phyloP scores from a whole-genome alignment of 2,329 filamentous ascomycete species.

The Pseudocercospora crystallina region DNA sequence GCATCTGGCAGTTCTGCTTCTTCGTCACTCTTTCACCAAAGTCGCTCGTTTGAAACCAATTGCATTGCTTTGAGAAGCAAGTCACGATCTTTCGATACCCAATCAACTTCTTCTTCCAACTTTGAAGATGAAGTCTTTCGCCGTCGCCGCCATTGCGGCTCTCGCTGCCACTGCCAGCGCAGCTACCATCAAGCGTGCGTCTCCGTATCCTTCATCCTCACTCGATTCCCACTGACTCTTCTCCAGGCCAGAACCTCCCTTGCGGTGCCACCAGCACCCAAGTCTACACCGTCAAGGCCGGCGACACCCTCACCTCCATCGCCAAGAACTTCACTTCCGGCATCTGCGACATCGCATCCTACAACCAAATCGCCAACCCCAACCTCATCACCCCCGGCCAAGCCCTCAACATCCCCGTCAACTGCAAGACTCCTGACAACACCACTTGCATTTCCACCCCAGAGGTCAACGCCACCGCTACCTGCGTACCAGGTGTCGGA shows the following conservation, averaged over 20 bases:
- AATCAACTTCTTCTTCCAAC: not conserved
- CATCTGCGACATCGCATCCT: slow-evolving; percentile 28
- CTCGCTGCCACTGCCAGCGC: slow-evolving; percentile 11
- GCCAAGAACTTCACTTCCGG: slow-evolving; percentile 23
- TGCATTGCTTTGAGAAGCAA: not conserved
- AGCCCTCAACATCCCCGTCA: slow-evolving; percentile 29
- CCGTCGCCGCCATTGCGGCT: slow-evolving; percentile 10
- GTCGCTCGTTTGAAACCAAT: slow-evolving; percentile 4
- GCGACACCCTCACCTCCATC: slow-evolving; percentile 26
- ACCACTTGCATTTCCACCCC: slow-evolving; percentile 21
- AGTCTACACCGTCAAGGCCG: slow-evolving; percentile 21
- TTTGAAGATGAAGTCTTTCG: slow-evolving; percentile 9
- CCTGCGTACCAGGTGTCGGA: slow-evolving; percentile 27
- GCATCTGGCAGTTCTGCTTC: not conserved
- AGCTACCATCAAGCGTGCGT: slow-evolving; percentile 6
- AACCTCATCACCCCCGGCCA: slow-evolving; percentile 34
- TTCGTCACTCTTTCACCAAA: slow-evolving; percentile 12
- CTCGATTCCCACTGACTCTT: not conserved
- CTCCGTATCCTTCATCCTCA: too few species aligned
- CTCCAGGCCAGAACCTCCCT: slow-evolving; percentile 5
- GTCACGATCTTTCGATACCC: not conserved
- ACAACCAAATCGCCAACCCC: slow-evolving; percentile 35
- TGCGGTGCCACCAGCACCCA: slow-evolving; percentile 21
- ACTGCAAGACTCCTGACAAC: slow-evolving; percentile 30
- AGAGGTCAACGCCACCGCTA: slow-evolving; percentile 13